Percentiles rank a stretch among this genome's conserved stretches.
These are phyloP conservation scores for Jamesozyma jinghongensis DNA, from an alignment of 805 yeast species.

Conservation along the genomic window DNA sequence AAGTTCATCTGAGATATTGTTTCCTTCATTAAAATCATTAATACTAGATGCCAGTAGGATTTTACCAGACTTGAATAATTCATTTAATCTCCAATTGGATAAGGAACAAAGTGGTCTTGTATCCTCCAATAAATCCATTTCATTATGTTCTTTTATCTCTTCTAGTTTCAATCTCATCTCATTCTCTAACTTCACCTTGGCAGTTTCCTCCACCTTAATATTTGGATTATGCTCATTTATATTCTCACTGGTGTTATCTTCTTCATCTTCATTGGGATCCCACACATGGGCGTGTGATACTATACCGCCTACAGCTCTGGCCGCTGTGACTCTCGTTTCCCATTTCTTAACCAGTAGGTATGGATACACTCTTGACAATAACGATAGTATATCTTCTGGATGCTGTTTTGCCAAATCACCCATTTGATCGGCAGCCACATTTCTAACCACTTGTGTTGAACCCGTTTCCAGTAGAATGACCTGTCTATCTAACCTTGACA, in stretches of 20 bases:
- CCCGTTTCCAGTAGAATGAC: conserved; percentile 73
- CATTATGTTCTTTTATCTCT: conserved; percentile 18
- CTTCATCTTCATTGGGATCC: conserved; percentile 62
- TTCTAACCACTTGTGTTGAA: conserved; percentile 83
- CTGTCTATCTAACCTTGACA: conserved; percentile 38
- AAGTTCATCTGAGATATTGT: conserved; percentile 4
- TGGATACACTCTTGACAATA: conserved; percentile 85
- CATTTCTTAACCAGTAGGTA: conserved; percentile 74
- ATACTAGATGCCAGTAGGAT: conserved; percentile 22
- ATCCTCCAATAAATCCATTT: conserved; percentile 18
- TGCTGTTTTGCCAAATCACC: conserved; percentile 90
- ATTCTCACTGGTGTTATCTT: conserved; percentile 8
- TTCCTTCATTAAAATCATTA: conserved; percentile 13
- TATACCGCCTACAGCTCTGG: conserved; percentile 89
- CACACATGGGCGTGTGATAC: conserved; percentile 68
- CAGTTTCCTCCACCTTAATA: conserved; percentile 15
- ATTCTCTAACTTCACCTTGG: conserved; percentile 29
- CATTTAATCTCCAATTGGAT: conserved; percentile 23
- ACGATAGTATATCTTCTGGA: conserved; percentile 80
- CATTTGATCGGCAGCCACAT: conserved; percentile 94
- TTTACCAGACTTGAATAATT: conserved; percentile 23
- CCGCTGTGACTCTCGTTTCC: conserved; percentile 96
- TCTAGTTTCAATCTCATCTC: conserved; percentile 27
- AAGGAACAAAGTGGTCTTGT: conserved; percentile 16
- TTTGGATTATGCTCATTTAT: background rate